These are phyloP conservation scores for Erodium maritimum DNA, from an alignment of 345 rosid genomes.

Conservation along the genomic window DNA sequence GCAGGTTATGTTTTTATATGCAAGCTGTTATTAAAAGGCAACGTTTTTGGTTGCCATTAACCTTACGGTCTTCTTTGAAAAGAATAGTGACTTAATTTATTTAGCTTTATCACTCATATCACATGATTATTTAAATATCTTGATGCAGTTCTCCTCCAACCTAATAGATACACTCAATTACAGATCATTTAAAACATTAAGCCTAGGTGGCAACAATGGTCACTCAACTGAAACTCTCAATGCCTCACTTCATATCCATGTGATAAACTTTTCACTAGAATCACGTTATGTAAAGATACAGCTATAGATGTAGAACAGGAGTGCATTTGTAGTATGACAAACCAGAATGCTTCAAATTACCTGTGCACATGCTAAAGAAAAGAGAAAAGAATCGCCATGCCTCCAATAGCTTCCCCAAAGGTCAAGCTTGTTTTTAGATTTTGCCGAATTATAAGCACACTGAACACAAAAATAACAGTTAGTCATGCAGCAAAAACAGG, in stretches of 20 bases:
- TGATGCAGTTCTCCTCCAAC: background rate
- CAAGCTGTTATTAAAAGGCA: background rate
- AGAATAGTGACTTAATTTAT: background rate
- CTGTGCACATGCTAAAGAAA: slow-evolving; percentile 87
- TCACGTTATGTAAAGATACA: background rate
- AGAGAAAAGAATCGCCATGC: slow-evolving; percentile 97
- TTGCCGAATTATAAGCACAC: slow-evolving; percentile 92
- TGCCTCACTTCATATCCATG: background rate
- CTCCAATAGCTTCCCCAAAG: slow-evolving; percentile 98
- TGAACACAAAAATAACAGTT: slow-evolving; percentile 16
- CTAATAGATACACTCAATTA: background rate
- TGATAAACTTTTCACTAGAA: background rate
- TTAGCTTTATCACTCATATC: background rate
- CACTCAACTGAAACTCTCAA: background rate
- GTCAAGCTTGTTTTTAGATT: slow-evolving; percentile 90
- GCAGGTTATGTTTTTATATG: background rate
- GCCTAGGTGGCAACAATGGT: background rate
- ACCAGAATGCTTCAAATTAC: slow-evolving; percentile 21
- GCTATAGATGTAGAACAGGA: background rate
- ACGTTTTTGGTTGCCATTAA: background rate
- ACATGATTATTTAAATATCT: background rate
- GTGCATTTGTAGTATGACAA: background rate
- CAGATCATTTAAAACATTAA: background rate
- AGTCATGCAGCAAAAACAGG: background rate
- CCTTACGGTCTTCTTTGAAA: too few species aligned